A percentile compares a stretch with the other conserved stretches of the same genome.
phyloP scores from a whole-genome alignment of 208 protist genomes.

The Trypanosoma boissoni region DNA sequence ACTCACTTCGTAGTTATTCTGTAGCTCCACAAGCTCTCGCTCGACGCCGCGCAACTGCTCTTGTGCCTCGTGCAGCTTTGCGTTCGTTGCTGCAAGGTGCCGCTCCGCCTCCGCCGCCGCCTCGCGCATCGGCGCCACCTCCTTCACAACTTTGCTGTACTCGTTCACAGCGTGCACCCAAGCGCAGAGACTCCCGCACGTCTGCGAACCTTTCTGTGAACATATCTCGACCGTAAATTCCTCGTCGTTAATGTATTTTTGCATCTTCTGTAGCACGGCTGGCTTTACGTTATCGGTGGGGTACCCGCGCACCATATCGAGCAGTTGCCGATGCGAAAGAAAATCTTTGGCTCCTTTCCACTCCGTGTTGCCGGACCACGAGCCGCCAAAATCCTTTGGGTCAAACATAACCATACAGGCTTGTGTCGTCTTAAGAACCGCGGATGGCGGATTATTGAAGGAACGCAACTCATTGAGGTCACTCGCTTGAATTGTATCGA shows the following conservation, averaged over 20 bases:
- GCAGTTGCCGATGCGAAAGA: slow-evolving; percentile 88
- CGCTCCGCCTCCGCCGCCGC: slow-evolving; percentile 88
- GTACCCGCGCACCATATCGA: slow-evolving; percentile 94
- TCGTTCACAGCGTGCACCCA: slow-evolving; percentile 96
- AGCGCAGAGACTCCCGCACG: slow-evolving; percentile 94
- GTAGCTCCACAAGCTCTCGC: slow-evolving; percentile 86
- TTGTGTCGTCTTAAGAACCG: slow-evolving; percentile 95
- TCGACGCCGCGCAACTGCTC: slow-evolving; percentile 89
- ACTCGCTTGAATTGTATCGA: slow-evolving; percentile 93
- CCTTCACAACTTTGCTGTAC: slow-evolving; percentile 95
- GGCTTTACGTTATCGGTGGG: slow-evolving; percentile 95
- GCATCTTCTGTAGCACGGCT: slow-evolving; percentile 82
- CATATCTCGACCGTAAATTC: slow-evolving; percentile 94
- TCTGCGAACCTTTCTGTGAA: slow-evolving; percentile 91
- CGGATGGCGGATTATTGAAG: slow-evolving; percentile 92
- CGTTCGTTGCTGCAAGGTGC: slow-evolving; percentile 86
- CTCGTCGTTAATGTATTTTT: slow-evolving; percentile 93
- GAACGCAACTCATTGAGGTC: slow-evolving; percentile 95
- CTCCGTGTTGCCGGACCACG: slow-evolving; percentile 84
- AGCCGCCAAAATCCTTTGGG: slow-evolving; percentile 79
- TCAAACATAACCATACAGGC: slow-evolving; percentile 97
- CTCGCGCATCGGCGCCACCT: slow-evolving; percentile 93
- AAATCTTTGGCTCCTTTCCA: slow-evolving; percentile 92
- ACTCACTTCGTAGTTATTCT: slow-evolving; percentile 87
- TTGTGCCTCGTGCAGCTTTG: slow-evolving; percentile 87